Evolutionary conservation across 2,329 filamentous ascomycete genomes (phyloP).

Genomic region (Epichloe scottii): DNA sequence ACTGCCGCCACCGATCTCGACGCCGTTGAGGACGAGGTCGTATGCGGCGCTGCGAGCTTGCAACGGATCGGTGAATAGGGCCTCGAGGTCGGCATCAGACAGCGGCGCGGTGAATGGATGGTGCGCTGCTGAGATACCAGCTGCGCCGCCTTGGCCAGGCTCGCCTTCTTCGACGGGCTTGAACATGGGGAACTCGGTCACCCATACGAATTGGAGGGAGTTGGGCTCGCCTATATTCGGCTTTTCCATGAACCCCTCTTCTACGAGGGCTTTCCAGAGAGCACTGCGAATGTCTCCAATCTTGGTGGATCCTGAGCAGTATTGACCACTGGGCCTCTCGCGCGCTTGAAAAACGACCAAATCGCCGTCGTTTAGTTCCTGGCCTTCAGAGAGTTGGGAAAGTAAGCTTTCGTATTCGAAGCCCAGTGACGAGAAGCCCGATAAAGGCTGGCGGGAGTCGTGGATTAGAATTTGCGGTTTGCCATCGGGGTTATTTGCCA

Average conservation of each 20-base stretch:
- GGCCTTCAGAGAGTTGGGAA: constrained; percentile 18
- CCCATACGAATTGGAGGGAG: constrained; percentile 64
- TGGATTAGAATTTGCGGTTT: constrained; percentile 67
- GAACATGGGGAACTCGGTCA: constrained; percentile 87
- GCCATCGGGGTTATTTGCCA: constrained; percentile 60
- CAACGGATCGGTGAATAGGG: constrained; percentile 61
- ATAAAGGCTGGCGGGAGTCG: constrained; percentile 60
- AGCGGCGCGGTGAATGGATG: constrained; percentile 92
- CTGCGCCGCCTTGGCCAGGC: constrained; percentile 68
- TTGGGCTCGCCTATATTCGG: constrained; percentile 23
- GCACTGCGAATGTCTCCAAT: constrained; percentile 62
- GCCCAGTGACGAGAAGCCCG: constrained; percentile 66
- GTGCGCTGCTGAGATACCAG: constrained; percentile 78
- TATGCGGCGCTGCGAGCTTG: constrained; percentile 76
- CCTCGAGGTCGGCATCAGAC: constrained; percentile 55
- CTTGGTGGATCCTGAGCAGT: constrained; percentile 46
- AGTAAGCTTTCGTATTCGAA: constrained; percentile 47
- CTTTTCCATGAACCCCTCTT: constrained; percentile 40
- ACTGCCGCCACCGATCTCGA: constrained; percentile 87
- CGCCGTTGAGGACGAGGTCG: constrained; percentile 88
- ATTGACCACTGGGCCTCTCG: constrained; percentile 44
- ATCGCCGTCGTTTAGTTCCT: constrained; percentile 50
- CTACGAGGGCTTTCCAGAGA: constrained; percentile 56
- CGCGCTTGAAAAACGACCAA: constrained; percentile 74
- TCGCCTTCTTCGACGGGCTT: constrained; percentile 51